Conservation (phyloP, 2,329 filamentous ascomycete species). For the Colletotrichum costaricense region DNA sequence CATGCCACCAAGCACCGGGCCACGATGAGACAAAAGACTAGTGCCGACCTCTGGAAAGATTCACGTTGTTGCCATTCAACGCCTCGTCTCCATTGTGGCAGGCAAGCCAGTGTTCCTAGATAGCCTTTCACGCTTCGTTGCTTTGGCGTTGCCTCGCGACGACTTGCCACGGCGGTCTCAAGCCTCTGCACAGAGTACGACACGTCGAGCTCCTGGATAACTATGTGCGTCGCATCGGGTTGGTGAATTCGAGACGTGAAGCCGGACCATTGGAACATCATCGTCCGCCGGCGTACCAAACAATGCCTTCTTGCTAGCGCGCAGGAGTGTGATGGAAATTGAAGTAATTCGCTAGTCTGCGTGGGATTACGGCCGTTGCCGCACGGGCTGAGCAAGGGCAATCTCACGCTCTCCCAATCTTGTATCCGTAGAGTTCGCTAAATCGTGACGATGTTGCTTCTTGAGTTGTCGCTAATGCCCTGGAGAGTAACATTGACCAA, state of each 20-base stretch:
- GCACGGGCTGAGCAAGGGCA: neutral
- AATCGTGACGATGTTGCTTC: slow-evolving; percentile 2
- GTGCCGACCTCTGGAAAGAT: slow-evolving; percentile 4
- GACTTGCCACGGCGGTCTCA: neutral
- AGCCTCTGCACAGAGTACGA: neutral
- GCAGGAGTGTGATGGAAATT: neutral
- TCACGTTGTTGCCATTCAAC: slow-evolving; percentile 6
- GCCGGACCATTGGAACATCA: neutral
- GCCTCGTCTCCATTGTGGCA: slow-evolving; percentile 11
- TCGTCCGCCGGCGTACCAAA: neutral
- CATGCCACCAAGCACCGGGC: slow-evolving; percentile 18
- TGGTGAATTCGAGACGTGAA: neutral
- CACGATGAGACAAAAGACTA: slow-evolving; percentile 23
- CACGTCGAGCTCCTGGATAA: slow-evolving; percentile 1
- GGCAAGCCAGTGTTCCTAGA: neutral
- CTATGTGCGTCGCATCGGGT: neutral
- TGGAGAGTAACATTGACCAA: slow-evolving; percentile 5
- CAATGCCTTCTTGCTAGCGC: slow-evolving; percentile 1
- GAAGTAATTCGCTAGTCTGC: neutral
- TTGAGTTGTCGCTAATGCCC: neutral
- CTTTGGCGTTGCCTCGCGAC: neutral
- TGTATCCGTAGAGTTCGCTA: too few relatives aligned
- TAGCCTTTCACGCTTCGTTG: neutral
- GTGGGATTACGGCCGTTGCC: slow-evolving; percentile 27
- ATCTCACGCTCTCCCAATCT: neutral